phyloP scores from a whole-genome alignment of 345 rosid genomes.

The Lagerstroemia speciosa region DNA sequence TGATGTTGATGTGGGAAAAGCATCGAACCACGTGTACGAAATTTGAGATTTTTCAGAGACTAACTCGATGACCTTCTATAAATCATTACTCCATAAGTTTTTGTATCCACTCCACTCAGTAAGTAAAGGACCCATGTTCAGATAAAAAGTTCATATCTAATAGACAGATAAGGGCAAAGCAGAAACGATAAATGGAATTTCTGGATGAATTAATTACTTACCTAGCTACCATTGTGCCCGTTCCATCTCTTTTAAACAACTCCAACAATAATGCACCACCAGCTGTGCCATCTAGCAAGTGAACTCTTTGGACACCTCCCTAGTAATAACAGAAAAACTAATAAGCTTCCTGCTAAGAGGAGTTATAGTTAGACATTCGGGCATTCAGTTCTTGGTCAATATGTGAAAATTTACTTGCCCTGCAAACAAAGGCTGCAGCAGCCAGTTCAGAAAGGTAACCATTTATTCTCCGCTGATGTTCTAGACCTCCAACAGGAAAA shows the following conservation, averaged over 20 bases:
- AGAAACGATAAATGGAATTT: background rate
- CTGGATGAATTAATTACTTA: constrained; percentile 14
- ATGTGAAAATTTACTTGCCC: constrained; percentile 32
- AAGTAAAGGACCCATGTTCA: background rate
- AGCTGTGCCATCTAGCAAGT: constrained; percentile 83
- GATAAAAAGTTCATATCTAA: background rate
- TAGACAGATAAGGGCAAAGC: background rate
- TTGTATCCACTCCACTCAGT: background rate
- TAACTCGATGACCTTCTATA: background rate
- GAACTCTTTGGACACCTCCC: constrained; percentile 99
- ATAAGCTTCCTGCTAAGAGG: background rate
- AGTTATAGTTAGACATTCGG: background rate
- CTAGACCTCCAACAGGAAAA: constrained; percentile 93
- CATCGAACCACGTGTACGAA: background rate
- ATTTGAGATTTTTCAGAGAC: background rate
- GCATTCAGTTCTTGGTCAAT: no score
- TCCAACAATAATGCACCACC: constrained; percentile 76
- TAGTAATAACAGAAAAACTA: constrained; percentile 17
- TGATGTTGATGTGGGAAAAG: background rate
- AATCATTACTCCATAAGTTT: background rate
- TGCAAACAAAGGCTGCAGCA: constrained; percentile 93
- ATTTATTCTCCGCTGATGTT: constrained; percentile 56
- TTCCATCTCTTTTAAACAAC: constrained; percentile 92
- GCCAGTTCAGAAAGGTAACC: constrained; percentile 90
- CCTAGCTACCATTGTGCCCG: constrained; percentile 99